phyloP scores from a whole-genome alignment of 1,284 basidiomycete genomes.

The Naganishia liquefaciens region DNA sequence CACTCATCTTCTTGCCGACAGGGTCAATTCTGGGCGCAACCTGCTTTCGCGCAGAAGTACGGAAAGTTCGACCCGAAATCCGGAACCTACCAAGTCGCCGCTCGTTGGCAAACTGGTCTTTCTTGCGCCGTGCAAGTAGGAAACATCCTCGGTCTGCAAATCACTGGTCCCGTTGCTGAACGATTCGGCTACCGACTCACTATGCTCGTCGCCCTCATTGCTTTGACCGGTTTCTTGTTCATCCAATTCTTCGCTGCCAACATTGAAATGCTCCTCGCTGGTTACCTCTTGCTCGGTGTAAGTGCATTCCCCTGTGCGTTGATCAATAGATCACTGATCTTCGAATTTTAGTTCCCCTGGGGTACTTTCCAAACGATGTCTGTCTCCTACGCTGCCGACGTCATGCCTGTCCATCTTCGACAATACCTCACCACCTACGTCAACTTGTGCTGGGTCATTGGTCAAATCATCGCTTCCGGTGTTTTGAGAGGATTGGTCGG shows the following conservation, averaged over 20 bases:
- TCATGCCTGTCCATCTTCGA: conserved; percentile 54
- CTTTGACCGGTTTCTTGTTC: conserved; percentile 50
- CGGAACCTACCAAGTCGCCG: conserved; percentile 47
- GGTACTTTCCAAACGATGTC: conserved; percentile 51
- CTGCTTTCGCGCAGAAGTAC: conserved; percentile 46
- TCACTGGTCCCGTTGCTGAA: conserved; percentile 49
- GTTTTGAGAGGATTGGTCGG: conserved; percentile 44
- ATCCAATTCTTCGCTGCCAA: conserved; percentile 52
- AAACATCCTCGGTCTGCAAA: conserved; percentile 47
- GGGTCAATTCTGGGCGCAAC: conserved; percentile 49
- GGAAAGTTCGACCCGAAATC: conserved; percentile 39
- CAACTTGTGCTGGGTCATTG: conserved; percentile 51
- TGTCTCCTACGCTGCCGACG: conserved; percentile 54
- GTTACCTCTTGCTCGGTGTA: conserved; percentile 50
- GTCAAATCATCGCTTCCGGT: conserved; percentile 49
- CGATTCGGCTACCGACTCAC: conserved; percentile 52
- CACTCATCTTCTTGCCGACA: neutral
- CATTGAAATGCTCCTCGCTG: conserved; percentile 47
- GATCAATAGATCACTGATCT: no score
- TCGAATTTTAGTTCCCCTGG: conserved; percentile 27
- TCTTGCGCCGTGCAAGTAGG: conserved; percentile 39
- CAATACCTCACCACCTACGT: conserved; percentile 50
- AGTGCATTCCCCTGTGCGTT: neutral
- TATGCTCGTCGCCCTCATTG: conserved; percentile 42
- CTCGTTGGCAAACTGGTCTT: conserved; percentile 54